Evolutionary conservation across 441 rosid genomes (phyloP), one percentile per base, ranked within the genome.

Genomic region (Populus hybrid): DNA sequence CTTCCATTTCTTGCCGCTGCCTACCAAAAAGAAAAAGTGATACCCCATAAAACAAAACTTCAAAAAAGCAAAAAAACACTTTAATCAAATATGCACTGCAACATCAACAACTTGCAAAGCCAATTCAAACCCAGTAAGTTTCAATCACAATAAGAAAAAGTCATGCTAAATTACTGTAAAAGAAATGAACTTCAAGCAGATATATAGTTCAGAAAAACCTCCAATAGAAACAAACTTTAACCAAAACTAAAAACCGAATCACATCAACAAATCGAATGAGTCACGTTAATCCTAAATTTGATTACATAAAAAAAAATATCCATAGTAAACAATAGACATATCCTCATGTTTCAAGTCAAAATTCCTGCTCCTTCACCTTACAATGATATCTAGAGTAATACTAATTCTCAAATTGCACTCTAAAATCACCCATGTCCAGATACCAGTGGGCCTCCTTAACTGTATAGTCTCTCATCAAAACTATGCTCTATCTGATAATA

Each of bases 1-100:
- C 81, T 81, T 83, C 91, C 74, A 72, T 64, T 65, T 82, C 93
- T 33, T 73, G 77, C 73, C 73, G 80, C 75, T 87, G 82, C 56
- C 88, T 84, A 84, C 63, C 35, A 33, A 33, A 1, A 31, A 33
- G 38, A 70, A 5, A 31, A n/a, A 72, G 6, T 16, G 28, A 33
- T 29, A 66, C 16, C 66, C 29, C 6, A n/a, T 68, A 35, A 36
- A 21, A 65, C 2, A 36, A 61, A 28, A 16, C 4, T 10, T 2
- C 26, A 67, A 28, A 14, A 45, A 2, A 23, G 53, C 9, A 12
- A 29, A 35, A 35, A 72, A 59, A 33, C 35, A 33, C 36, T 21
- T 42, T 18, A 29, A 66, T 21, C 16, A 42, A 56, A 9, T 23
- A 29, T 36, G 45, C 7, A 29, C 7, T 24, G 6, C 33, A 31